Evolutionary conservation across 208 protist species (phyloP).

Genomic region (Trypanosoma lewisi): DNA sequence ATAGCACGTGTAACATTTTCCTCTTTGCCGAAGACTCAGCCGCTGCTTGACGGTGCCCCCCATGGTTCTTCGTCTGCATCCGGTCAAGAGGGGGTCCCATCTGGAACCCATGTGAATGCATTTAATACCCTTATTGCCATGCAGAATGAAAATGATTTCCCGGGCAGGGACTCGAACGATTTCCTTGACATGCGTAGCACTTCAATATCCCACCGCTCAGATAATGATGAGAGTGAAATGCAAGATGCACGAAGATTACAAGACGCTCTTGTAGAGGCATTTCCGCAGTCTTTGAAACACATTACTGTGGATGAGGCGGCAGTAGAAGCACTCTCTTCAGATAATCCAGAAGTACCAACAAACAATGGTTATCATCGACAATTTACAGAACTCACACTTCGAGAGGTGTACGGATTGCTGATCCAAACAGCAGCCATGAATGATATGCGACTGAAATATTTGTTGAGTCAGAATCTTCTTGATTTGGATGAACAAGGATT

Average conservation of each 20-base stretch:
- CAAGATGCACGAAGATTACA: conserved; percentile 15
- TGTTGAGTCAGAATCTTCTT: neutral
- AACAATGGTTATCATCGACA: conserved; percentile 28
- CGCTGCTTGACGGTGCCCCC: neutral
- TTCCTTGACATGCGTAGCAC: neutral
- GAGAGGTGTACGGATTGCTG: conserved; percentile 16
- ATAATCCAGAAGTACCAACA: neutral
- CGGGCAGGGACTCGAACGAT: neutral
- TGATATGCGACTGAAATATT: conserved; percentile 12
- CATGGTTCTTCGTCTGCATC: neutral
- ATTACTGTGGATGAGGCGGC: conserved; percentile 22
- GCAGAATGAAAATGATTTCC: neutral
- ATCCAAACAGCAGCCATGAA: neutral
- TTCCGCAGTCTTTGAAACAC: conserved; percentile 22
- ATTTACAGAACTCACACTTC: conserved; percentile 24
- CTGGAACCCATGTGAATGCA: neutral
- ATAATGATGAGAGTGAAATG: neutral
- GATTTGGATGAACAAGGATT: neutral
- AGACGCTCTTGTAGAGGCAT: conserved; percentile 9
- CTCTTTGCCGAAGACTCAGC: neutral
- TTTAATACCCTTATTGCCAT: neutral
- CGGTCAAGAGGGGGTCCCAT: neutral
- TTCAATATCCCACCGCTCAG: neutral
- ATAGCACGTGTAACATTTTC: conserved; percentile 1
- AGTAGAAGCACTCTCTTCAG: conserved; percentile 2